phyloP scores from a whole-genome alignment of 768 basidiomycete genomes.

The Lactifluus piperatus region DNA sequence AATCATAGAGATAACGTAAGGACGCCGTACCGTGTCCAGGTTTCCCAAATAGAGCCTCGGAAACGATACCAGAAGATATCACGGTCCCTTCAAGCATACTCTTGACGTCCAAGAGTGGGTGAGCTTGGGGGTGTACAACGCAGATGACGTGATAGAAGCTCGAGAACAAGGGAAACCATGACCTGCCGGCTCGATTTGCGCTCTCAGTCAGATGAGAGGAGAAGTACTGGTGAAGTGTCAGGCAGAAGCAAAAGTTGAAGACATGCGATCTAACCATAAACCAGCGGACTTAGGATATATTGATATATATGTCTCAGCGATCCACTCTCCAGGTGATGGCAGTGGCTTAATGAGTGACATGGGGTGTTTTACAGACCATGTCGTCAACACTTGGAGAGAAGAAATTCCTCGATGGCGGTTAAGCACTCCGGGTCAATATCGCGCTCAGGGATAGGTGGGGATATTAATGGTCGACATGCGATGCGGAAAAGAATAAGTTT shows the following conservation, averaged over 20 bases:
- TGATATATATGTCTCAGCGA: constrained; percentile 66
- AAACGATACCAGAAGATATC: constrained; percentile 84
- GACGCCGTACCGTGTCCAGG: constrained; percentile 52
- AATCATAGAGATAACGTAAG: not conserved
- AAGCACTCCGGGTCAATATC: no score
- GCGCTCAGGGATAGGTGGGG: no score
- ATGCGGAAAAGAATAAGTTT: no score
- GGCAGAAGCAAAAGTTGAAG: no score
- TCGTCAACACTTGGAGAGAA: constrained; percentile 73
- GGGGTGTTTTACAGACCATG: no score
- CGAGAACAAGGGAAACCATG: constrained; percentile 53
- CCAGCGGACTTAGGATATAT: constrained; percentile 63
- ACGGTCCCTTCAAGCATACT: no score
- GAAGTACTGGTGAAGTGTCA: no score
- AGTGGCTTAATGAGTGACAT: no score
- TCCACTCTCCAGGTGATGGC: constrained; percentile 60
- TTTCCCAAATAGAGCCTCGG: constrained; percentile 81
- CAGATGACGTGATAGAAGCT: constrained; percentile 65
- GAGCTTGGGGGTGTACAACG: constrained; percentile 61
- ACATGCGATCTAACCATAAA: constrained; percentile 60
- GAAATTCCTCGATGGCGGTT: constrained; percentile 68
- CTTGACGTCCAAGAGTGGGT: constrained; percentile 60
- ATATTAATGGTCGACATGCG: no score
- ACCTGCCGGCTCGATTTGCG: constrained; percentile 51
- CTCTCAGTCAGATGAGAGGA: constrained; percentile 30